These are phyloP conservation scores for Candida glaebosa DNA, from an alignment of 805 yeast species.

Conservation along the genomic window DNA sequence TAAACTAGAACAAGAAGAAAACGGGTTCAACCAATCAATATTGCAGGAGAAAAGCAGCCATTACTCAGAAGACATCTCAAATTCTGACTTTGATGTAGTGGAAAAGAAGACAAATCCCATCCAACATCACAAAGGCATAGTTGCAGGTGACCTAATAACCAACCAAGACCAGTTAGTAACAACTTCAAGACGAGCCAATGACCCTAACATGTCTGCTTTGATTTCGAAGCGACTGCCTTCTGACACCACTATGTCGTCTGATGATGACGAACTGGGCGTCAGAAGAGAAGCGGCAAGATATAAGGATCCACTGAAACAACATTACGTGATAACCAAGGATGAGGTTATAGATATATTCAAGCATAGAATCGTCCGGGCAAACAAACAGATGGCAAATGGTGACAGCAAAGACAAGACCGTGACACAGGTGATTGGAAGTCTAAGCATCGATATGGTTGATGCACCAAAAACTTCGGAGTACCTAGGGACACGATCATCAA, in stretches of 20 bases:
- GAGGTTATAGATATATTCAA: conserved; percentile 21
- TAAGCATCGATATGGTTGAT: conserved; percentile 23
- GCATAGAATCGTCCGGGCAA: conserved; percentile 14
- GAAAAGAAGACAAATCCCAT: background rate
- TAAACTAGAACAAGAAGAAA: conserved; percentile 21
- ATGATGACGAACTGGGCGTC: conserved; percentile 1
- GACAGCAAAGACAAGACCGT: conserved; percentile 2
- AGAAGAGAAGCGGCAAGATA: conserved; percentile 2
- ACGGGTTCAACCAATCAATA: background rate
- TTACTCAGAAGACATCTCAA: background rate
- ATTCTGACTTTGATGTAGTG: background rate
- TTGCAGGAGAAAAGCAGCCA: background rate
- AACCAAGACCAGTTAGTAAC: background rate
- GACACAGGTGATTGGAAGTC: conserved; percentile 12
- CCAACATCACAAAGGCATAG: background rate
- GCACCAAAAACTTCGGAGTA: conserved; percentile 8
- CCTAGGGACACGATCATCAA: conserved; percentile 10
- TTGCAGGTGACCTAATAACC: background rate
- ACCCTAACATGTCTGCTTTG: background rate
- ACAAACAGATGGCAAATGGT: conserved; percentile 1
- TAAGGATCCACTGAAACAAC: conserved; percentile 4
- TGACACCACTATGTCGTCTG: conserved; percentile 3
- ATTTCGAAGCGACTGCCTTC: background rate
- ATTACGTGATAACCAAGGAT: conserved; percentile 10
- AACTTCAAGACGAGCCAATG: background rate